A percentile compares a stretch with the other conserved stretches of the same genome.
These are phyloP conservation scores for Bisporella sp. DNA, from an alignment of 2,329 filamentous ascomycete genomes.

Conservation along the genomic window DNA sequence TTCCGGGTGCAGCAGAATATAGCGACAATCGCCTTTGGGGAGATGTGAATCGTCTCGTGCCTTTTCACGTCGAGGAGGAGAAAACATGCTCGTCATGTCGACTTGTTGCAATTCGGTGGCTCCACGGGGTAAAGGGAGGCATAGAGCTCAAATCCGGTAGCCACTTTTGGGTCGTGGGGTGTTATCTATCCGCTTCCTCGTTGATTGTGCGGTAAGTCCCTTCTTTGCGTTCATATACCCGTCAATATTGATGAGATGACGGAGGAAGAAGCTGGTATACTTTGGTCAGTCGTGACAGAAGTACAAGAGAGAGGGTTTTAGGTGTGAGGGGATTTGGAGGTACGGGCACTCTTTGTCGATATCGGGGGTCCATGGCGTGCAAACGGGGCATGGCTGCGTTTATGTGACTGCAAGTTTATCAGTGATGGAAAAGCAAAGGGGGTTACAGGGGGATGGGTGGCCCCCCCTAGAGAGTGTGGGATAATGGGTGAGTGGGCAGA, in stretches of 20 bases:
- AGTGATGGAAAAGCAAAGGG: too few relatives aligned
- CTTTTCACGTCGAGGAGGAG: conserved; percentile 24
- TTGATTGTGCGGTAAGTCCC: not conserved
- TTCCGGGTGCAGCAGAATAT: conserved; percentile 49
- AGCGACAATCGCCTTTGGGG: conserved; percentile 52
- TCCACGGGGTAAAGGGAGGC: conserved; percentile 18
- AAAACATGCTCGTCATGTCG: conserved; percentile 19
- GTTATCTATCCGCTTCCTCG: not conserved
- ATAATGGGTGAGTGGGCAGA: too few relatives aligned
- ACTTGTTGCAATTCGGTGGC: conserved; percentile 15
- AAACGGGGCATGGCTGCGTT: not conserved
- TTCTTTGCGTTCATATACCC: not conserved
- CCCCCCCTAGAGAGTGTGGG: too few relatives aligned
- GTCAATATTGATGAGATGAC: not conserved
- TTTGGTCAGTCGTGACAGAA: not conserved
- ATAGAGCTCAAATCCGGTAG: conserved; percentile 11
- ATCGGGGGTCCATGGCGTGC: conserved; percentile 3
- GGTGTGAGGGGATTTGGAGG: not conserved
- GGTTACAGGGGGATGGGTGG: too few relatives aligned
- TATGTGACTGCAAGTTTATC: not conserved
- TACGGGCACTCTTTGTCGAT: not conserved
- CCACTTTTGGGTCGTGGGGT: not conserved
- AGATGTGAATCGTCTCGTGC: conserved; percentile 33
- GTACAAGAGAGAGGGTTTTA: too few relatives aligned
- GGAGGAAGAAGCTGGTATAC: too few relatives aligned